Evolutionary conservation across 2,329 filamentous ascomycete species (phyloP).

Genomic region (Penicillium sp.): DNA sequence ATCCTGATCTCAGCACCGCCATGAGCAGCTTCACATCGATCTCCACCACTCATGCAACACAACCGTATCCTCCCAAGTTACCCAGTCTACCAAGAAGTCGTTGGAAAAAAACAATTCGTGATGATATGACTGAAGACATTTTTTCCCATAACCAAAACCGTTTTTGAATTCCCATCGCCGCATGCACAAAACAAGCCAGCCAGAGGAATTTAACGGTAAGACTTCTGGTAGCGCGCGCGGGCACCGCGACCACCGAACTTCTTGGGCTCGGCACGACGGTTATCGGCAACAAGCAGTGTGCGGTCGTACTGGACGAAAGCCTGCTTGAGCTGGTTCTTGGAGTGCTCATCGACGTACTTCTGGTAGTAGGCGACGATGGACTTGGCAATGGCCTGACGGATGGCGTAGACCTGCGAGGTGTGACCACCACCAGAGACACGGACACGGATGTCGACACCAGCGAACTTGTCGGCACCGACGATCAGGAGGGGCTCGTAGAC

Average conservation of each 20-base stretch:
- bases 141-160: constrained; percentile 17
- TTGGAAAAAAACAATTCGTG: constrained; percentile 24
- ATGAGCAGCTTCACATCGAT: constrained; percentile 10
- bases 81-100: constrained; percentile 23
- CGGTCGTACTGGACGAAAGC: constrained; percentile 92
- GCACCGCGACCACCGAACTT: constrained; percentile 81
- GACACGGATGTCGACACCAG: constrained; percentile 93
- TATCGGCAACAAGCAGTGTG: constrained; percentile 96
- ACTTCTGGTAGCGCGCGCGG: constrained; percentile 96
- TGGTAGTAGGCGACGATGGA: constrained; percentile 98
- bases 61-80: constrained; percentile 21
- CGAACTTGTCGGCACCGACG: constrained; percentile 95
- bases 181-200: constrained; percentile 15
- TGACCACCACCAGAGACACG: constrained; percentile 96
- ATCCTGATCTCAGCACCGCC: constrained; percentile 16
- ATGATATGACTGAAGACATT: constrained; percentile 19
- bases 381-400: constrained; percentile 98
- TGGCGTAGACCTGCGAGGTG: constrained; percentile 94
- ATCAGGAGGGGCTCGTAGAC: constrained; percentile 99
- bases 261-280: constrained; percentile 99
- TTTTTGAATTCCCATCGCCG: constrained; percentile 53
- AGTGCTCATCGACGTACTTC: constrained; percentile 99
- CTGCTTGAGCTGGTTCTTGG: constrained; percentile 99
- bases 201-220: constrained; percentile 73
- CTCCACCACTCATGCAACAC: constrained; percentile 16